A percentile compares a stretch with the other conserved stretches of the same genome.
Evolutionary conservation across 2,329 filamentous ascomycete species (phyloP).

Genomic region (Fusarium beomiforme): DNA sequence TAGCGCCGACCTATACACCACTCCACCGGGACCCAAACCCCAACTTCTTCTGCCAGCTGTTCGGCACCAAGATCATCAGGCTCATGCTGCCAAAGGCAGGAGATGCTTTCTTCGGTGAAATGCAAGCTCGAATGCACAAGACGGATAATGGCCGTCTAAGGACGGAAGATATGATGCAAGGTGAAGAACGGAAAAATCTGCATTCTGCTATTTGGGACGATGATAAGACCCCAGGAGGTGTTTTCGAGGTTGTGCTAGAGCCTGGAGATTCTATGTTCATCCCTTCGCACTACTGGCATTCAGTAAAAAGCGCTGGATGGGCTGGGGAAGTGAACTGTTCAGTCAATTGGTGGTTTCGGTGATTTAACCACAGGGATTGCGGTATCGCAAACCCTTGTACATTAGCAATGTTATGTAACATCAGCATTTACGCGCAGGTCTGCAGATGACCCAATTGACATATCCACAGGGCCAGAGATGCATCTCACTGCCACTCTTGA

Average conservation of each 20-base stretch:
- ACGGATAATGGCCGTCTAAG: slow-evolving; percentile 65
- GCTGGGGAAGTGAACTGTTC: slow-evolving; percentile 53
- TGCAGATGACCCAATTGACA: slow-evolving; percentile 63
- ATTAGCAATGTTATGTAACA: background rate
- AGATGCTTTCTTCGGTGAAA: slow-evolving; percentile 66
- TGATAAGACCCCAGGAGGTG: slow-evolving; percentile 42
- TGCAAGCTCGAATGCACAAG: slow-evolving; percentile 54
- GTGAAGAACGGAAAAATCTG: slow-evolving; percentile 72
- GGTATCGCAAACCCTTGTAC: background rate
- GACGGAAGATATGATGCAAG: slow-evolving; percentile 92
- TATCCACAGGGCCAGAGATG: slow-evolving; percentile 63
- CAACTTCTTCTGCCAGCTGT: slow-evolving; percentile 89
- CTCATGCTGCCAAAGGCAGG: slow-evolving; percentile 74
- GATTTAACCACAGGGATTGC: slow-evolving; percentile 6
- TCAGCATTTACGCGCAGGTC: slow-evolving; percentile 44
- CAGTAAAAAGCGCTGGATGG: slow-evolving; percentile 51
- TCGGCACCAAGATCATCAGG: slow-evolving; percentile 77
- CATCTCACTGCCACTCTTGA: slow-evolving; percentile 57
- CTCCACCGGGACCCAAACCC: slow-evolving; percentile 94
- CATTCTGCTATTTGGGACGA: slow-evolving; percentile 76
- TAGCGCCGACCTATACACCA: slow-evolving; percentile 88
- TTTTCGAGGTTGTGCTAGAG: slow-evolving; percentile 65
- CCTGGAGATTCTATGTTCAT: slow-evolving; percentile 60
- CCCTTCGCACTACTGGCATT: slow-evolving; percentile 58
- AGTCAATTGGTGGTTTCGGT: slow-evolving; percentile 60